phyloP scores from a whole-genome alignment of 345 rosid genomes.

The Hibiscus syriacus region DNA sequence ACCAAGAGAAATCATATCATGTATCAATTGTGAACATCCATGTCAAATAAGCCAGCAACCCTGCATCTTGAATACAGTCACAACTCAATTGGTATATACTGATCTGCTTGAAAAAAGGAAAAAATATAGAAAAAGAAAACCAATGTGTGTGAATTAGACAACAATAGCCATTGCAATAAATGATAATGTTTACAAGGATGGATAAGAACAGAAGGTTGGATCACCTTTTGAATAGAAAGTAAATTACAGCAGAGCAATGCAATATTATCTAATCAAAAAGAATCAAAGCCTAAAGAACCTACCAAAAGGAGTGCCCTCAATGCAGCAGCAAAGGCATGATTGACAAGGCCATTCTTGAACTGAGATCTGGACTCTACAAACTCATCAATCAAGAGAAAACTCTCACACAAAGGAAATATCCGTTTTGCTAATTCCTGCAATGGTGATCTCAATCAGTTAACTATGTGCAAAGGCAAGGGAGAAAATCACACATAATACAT shows the following conservation, averaged over 20 bases:
- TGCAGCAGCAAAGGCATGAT: conserved; percentile 96
- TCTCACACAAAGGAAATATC: conserved; percentile 77
- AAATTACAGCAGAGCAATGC: conserved; percentile 12
- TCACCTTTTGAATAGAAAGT: not conserved
- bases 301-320: conserved; percentile 87
- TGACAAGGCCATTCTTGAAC: conserved; percentile 91
- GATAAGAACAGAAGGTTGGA: not conserved
- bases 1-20: not conserved
- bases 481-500: not conserved
- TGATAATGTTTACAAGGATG: not conserved
- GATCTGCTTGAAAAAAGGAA: not conserved
- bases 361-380: conserved; percentile 96
- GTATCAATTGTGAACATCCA: not conserved
- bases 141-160: not conserved
- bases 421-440: conserved; percentile 84
- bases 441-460: conserved; percentile 12
- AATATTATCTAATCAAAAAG: conserved; percentile 17
- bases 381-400: conserved; percentile 74
- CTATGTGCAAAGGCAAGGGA: conserved; percentile 1
- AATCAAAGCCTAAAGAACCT: conserved; percentile 33
- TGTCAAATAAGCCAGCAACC: not conserved
- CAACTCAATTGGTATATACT: not conserved
- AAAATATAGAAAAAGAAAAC: not conserved
- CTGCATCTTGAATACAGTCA: not conserved
- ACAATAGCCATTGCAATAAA: not conserved